phyloP scores from a whole-genome alignment of 2,329 filamentous ascomycete species.

The Colletotrichum costaricense region DNA sequence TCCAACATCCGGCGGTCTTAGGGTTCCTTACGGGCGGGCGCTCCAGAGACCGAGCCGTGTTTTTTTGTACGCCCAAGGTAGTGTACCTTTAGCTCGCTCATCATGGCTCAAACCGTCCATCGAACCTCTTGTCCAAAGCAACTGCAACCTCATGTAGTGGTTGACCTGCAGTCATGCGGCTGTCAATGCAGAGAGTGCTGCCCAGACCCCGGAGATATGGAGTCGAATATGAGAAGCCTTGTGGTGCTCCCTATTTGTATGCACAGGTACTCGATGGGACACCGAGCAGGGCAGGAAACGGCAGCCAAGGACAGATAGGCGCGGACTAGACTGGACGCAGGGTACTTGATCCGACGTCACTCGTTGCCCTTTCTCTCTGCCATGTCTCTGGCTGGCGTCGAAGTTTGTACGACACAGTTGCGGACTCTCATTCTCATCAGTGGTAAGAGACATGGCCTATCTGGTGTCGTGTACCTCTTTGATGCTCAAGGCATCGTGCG shows the following conservation, averaged over 20 bases:
- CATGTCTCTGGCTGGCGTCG: background rate
- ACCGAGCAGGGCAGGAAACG: background rate
- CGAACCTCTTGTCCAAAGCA: background rate
- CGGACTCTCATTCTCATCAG: background rate
- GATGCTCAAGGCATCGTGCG: background rate
- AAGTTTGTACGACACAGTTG: background rate
- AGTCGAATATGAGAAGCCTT: background rate
- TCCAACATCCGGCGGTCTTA: background rate
- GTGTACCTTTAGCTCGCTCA: background rate
- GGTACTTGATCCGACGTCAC: constrained; percentile 25
- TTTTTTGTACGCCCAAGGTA: background rate
- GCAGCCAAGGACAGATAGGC: background rate
- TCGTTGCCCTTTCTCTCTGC: background rate
- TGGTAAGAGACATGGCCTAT: background rate
- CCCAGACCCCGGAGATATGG: background rate
- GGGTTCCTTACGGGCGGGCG: constrained; percentile 1
- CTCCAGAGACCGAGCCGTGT: background rate
- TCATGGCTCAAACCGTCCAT: background rate
- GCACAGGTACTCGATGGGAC: background rate
- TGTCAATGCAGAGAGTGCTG: background rate
- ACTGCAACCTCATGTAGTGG: background rate
- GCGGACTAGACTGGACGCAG: background rate
- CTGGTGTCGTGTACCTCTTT: background rate
- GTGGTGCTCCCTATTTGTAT: too few species aligned
- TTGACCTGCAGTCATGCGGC: background rate